phyloP scores from a whole-genome alignment of 768 basidiomycete genomes.

The Dioszegia aurantiaca region DNA sequence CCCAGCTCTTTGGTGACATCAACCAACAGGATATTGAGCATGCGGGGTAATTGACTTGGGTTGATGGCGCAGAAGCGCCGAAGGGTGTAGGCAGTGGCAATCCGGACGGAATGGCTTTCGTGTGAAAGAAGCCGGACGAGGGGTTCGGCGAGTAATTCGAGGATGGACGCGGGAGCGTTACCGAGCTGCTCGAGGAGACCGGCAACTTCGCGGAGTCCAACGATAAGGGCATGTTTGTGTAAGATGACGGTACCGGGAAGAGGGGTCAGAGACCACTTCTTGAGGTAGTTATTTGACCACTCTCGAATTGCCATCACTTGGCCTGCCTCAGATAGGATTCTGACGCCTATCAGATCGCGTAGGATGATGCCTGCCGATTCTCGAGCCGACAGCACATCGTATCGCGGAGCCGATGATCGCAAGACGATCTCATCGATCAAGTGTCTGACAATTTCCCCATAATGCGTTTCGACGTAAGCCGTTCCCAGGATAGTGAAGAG shows the following conservation, averaged over 20 bases:
- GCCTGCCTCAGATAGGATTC: conserved; percentile 88
- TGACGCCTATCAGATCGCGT: conserved; percentile 78
- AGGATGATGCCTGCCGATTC: conserved; percentile 73
- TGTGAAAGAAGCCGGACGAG: conserved; percentile 80
- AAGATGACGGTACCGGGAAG: conserved; percentile 80
- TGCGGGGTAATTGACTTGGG: conserved; percentile 76
- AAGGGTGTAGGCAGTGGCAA: conserved; percentile 81
- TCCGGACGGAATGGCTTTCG: conserved; percentile 79
- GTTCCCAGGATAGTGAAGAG: conserved; percentile 72
- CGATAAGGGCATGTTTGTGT: conserved; percentile 63
- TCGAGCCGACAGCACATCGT: conserved; percentile 71
- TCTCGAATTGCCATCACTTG: conserved; percentile 90
- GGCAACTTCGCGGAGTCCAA: conserved; percentile 77
- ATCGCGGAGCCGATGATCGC: conserved; percentile 58
- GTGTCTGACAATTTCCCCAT: conserved; percentile 72
- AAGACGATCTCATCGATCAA: conserved; percentile 73
- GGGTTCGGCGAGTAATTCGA: conserved; percentile 83
- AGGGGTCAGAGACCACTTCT: conserved; percentile 80
- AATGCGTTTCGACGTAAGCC: conserved; percentile 76
- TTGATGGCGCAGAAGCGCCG: conserved; percentile 87
- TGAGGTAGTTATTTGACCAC: conserved; percentile 73
- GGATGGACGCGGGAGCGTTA: conserved; percentile 83
- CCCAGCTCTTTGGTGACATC: conserved; percentile 79
- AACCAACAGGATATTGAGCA: conserved; percentile 72
- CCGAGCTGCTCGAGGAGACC: conserved; percentile 84